Evolutionary conservation across 306 rosid species (phyloP).

Genomic region (Psophocarpus tetragonolobus): DNA sequence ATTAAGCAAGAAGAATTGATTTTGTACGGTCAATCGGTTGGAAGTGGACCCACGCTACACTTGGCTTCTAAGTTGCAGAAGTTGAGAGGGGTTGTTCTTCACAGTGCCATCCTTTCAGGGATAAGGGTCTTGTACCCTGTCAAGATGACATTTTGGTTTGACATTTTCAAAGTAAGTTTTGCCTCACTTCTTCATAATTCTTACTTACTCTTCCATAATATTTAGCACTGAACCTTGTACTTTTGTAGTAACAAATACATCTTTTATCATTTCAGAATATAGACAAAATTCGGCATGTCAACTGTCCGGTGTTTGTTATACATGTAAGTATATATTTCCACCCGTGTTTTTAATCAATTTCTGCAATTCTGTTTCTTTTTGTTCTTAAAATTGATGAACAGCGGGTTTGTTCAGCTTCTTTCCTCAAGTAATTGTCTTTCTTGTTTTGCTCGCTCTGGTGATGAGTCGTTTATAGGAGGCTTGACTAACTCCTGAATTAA

Average conservation of each 20-base stretch:
- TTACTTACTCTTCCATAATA: neutral
- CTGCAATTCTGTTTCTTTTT: constrained; percentile 21
- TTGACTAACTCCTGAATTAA: constrained; percentile 5
- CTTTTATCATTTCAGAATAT: constrained; percentile 65
- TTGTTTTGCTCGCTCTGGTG: neutral
- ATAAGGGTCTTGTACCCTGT: constrained; percentile 91
- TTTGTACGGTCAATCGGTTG: constrained; percentile 96
- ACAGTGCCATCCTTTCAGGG: constrained; percentile 97
- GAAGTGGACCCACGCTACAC: constrained; percentile 96
- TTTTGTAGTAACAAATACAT: constrained; percentile 45
- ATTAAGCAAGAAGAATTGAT: constrained; percentile 86
- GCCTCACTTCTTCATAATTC: constrained; percentile 6
- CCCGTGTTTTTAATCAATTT: neutral
- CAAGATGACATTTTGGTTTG: constrained; percentile 95
- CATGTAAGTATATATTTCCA: constrained; percentile 66
- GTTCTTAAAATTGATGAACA: neutral
- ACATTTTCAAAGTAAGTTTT: constrained; percentile 85
- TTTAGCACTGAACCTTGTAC: constrained; percentile 17
- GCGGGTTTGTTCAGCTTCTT: constrained; percentile 7
- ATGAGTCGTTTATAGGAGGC: neutral
- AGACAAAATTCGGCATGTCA: constrained; percentile 88
- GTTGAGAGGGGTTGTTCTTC: constrained; percentile 95
- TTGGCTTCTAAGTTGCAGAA: constrained; percentile 73
- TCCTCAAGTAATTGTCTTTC: neutral
- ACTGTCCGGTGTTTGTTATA: constrained; percentile 85